Conservation (phyloP, 169 alveolate genomes). For the Plasmodium berghei region DNA sequence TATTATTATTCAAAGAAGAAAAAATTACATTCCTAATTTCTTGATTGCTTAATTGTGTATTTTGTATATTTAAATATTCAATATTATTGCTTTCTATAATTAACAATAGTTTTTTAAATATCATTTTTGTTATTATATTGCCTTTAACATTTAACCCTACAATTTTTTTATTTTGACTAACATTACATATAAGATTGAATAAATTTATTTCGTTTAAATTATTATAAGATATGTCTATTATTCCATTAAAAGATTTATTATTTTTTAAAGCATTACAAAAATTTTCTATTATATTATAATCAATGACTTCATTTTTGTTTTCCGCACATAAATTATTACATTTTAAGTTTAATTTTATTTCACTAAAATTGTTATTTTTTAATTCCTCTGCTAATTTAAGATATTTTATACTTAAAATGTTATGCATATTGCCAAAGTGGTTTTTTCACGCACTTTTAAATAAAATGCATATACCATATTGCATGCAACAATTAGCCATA, state of each 20-base stretch:
- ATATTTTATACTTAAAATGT: constrained; percentile 21
- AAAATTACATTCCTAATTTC: constrained; percentile 59
- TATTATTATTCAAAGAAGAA: constrained; percentile 15
- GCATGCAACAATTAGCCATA: neutral
- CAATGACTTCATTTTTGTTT: constrained; percentile 23
- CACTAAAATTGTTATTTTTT: neutral
- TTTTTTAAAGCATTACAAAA: constrained; percentile 52
- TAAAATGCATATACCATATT: neutral
- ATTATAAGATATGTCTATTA: constrained; percentile 42
- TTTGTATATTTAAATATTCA: constrained; percentile 51
- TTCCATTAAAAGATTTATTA: constrained; percentile 33
- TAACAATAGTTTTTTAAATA: constrained; percentile 48
- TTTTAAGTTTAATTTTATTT: constrained; percentile 24
- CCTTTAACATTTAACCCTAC: constrained; percentile 44
- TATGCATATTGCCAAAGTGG: neutral
- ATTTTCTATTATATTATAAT: constrained; percentile 51
- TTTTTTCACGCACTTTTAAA: neutral
- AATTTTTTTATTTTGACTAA: constrained; percentile 31
- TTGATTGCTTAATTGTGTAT: constrained; percentile 33
- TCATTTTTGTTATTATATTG: constrained; percentile 51
- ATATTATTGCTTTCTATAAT: constrained; percentile 36
- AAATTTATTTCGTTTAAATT: constrained; percentile 47
- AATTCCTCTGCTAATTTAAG: constrained; percentile 19
- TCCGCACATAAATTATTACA: neutral
- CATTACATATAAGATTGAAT: constrained; percentile 37